Evolutionary conservation across 257 asterid species (phyloP).

Genomic region (Solanum peruvianum): DNA sequence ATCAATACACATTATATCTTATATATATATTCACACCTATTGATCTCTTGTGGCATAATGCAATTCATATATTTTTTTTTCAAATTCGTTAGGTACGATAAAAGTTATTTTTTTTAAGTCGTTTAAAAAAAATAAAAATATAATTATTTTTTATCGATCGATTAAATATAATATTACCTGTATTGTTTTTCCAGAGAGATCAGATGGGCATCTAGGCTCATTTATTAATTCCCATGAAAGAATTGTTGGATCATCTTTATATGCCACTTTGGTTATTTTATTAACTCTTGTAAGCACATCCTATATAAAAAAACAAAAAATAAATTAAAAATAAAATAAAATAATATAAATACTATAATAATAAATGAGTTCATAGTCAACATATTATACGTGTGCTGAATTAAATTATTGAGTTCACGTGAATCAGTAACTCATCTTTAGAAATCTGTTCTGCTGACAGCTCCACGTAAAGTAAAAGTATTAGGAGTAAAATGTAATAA

Average conservation of each 20-base stretch:
- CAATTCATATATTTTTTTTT: too few species aligned
- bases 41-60: neutral
- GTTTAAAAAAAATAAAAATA: too few species aligned
- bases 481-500: neutral
- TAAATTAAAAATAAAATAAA: neutral
- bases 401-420: neutral
- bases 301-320: neutral
- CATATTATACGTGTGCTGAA: neutral
- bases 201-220: slow-evolving; percentile 4
- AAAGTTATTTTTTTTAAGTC: neutral
- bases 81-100: neutral
- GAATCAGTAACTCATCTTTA: neutral
- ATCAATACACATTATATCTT: neutral
- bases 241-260: slow-evolving; percentile 2
- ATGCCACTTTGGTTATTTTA: neutral
- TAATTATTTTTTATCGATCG: neutral
- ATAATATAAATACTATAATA: too few species aligned
- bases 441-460: accelerated
- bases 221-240: slow-evolving; percentile 5
- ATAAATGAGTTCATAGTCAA: neutral
- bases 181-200: neutral
- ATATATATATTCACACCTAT: neutral
- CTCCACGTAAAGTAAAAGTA: neutral
- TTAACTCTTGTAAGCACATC: slow-evolving; percentile 1
- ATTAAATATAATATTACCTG: neutral